Conservation (phyloP, 768 basidiomycete genomes). For the Filobasidium floriforme region DNA sequence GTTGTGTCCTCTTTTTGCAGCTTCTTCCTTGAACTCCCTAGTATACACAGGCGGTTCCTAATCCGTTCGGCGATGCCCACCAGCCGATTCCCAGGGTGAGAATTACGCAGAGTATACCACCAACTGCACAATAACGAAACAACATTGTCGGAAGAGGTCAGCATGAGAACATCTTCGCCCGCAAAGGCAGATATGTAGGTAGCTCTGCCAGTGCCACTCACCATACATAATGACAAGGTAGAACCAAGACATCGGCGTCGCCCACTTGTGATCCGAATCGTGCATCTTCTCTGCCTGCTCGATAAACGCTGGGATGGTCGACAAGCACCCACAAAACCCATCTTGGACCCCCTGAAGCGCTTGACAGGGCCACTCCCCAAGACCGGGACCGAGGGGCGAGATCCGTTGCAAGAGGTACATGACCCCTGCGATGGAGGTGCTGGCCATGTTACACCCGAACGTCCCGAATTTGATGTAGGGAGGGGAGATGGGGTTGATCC, state of each 20-base stretch:
- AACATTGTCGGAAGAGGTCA: not conserved
- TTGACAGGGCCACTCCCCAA: too few species aligned
- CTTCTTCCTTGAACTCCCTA: not conserved
- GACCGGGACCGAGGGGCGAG: too few species aligned
- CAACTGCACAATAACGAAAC: not conserved
- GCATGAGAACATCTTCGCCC: not conserved
- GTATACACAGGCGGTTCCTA: not conserved
- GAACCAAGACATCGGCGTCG: not conserved
- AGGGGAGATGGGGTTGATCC: too few species aligned
- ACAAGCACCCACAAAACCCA: not conserved
- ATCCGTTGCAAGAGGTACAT: too few species aligned
- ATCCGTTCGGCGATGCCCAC: not conserved
- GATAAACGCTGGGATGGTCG: not conserved
- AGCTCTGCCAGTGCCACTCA: not conserved
- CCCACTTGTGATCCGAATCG: not conserved
- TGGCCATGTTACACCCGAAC: too few species aligned
- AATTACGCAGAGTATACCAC: not conserved
- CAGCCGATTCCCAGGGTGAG: not conserved
- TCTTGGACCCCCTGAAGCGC: not conserved
- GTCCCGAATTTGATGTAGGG: too few species aligned
- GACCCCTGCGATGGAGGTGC: too few species aligned
- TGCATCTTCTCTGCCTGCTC: slow-evolving; percentile 1
- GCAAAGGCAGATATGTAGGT: not conserved
- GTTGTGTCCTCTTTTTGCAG: too few species aligned
- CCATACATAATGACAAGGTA: not conserved